Percentiles rank a stretch among this genome's conserved stretches.
These are phyloP conservation scores for Kockiozyma suomiensis DNA, from an alignment of 805 yeast genomes.

Conservation along the genomic window DNA sequence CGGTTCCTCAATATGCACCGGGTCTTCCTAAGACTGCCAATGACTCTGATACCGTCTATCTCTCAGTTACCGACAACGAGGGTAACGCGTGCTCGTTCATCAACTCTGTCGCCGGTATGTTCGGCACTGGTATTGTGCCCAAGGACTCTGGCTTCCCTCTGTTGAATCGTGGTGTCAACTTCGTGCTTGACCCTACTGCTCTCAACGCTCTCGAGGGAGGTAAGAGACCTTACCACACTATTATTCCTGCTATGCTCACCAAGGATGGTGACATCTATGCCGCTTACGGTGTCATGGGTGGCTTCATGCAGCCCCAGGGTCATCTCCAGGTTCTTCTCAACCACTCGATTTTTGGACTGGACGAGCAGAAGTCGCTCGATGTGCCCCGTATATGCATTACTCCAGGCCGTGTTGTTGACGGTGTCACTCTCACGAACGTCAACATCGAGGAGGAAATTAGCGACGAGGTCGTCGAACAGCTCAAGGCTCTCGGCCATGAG, in stretches of 20 bases:
- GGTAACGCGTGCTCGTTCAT: conserved; percentile 85
- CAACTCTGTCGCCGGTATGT: conserved; percentile 68
- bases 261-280: conserved; percentile 59
- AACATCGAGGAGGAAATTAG: conserved; percentile 66
- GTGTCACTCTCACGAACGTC: conserved; percentile 57
- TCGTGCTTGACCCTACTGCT: conserved; percentile 59
- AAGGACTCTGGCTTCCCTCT: conserved; percentile 62
- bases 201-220: conserved; percentile 66
- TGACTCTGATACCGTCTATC: conserved; percentile 72
- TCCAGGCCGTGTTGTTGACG: conserved; percentile 67
- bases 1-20: conserved; percentile 49
- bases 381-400: conserved; percentile 70
- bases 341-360: conserved; percentile 60
- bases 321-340: conserved; percentile 78
- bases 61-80: conserved; percentile 62
- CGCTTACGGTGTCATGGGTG: conserved; percentile 83
- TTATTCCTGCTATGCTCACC: conserved; percentile 80
- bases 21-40: conserved; percentile 58
- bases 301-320: conserved; percentile 84
- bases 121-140: conserved; percentile 73
- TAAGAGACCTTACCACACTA: conserved; percentile 80
- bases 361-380: conserved; percentile 75
- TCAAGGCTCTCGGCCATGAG: conserved; percentile 60
- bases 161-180: conserved; percentile 78
- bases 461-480: conserved; percentile 49